phyloP scores from a whole-genome alignment of 805 yeast species.

The Nakazawaea siamensis region DNA sequence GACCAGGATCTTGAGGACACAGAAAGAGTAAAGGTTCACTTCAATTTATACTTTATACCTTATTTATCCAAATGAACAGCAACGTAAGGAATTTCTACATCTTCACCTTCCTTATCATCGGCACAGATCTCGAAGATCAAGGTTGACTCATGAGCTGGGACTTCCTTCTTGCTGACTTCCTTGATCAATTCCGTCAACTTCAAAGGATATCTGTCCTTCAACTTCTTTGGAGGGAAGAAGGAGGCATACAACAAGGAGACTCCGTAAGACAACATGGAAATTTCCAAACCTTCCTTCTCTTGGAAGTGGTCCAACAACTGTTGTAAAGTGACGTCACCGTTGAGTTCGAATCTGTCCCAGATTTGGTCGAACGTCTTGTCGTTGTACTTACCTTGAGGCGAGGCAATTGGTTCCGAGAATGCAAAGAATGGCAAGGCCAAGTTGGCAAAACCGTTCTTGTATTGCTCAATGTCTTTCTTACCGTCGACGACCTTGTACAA shows the following conservation, averaged over 20 bases:
- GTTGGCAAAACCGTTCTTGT: slow-evolving; percentile 87
- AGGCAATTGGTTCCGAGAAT: slow-evolving; percentile 90
- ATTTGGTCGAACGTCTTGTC: slow-evolving; percentile 73
- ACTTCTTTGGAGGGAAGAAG: slow-evolving; percentile 87
- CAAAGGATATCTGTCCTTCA: slow-evolving; percentile 65
- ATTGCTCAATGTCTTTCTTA: slow-evolving; percentile 69
- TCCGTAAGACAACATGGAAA: slow-evolving; percentile 88
- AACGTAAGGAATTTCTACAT: slow-evolving; percentile 89
- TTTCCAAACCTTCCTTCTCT: slow-evolving; percentile 74
- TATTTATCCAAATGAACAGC: slow-evolving; percentile 45
- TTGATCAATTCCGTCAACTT: slow-evolving; percentile 71
- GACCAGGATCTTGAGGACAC: no score
- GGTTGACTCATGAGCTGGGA: slow-evolving; percentile 65
- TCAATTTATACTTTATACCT: no score
- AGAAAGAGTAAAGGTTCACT: no score
- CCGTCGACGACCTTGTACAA: slow-evolving; percentile 81
- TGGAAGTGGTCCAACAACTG: slow-evolving; percentile 70
- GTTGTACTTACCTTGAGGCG: slow-evolving; percentile 77
- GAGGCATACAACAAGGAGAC: slow-evolving; percentile 87
- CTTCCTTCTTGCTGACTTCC: slow-evolving; percentile 75
- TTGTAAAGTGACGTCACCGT: slow-evolving; percentile 69
- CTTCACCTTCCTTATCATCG: slow-evolving; percentile 89
- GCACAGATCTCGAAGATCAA: slow-evolving; percentile 86
- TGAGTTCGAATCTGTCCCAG: slow-evolving; percentile 89
- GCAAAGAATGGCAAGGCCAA: slow-evolving; percentile 94